Evolutionary conservation across 352 stramenopile genomes (phyloP), one percentile per base, ranked within the genome.

Genomic region (Thalassiosira hispida): DNA sequence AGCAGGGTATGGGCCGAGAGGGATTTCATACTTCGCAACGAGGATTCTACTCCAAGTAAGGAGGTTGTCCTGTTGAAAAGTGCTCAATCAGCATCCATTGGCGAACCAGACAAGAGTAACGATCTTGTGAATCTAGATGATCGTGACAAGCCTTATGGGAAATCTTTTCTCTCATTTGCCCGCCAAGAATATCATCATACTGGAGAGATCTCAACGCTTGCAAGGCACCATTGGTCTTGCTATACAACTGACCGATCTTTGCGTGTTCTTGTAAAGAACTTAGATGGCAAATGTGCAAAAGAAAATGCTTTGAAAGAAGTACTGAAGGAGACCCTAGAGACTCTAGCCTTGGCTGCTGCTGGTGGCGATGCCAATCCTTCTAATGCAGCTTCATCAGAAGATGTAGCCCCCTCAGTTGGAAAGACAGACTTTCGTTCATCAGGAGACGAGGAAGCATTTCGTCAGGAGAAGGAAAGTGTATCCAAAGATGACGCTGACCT

Each of bases 281-380:
- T 93, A 35, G 83, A 91, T 78, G 73, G 81, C 18, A 85, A 82
- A 67, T 81, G 72, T 47, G 49, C 67, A 16, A 60, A 75, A 66
- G 88, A 93, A 75, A 73, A 81, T n/a, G 53, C 69, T 12, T 69
- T 93, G 20, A 92, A 92, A 70, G 75, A 81, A 42, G 81, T 72
- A 40, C 61, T 93, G 40, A 92, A 93, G 70, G 82, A 89, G 53
- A 83, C 77, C 1, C 68, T 93, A 4, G 88, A 93, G 70, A 64
- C 81, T 33, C 82, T 84, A 52, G 79, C 68, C n/a, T 77, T 84
- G 46, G 55, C 57, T 6, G 35, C 56, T 44, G 49, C 22, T 44
- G 42, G 44, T 33, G 20, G 18, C 18, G 68, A 78, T 49, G 63
- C 59, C 20, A 81, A 76, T 31, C 38, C 38, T 27, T 35, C 47